Evolutionary conservation across 306 rosid genomes (phyloP).

Genomic region (Citrullus mucosospermus): DNA sequence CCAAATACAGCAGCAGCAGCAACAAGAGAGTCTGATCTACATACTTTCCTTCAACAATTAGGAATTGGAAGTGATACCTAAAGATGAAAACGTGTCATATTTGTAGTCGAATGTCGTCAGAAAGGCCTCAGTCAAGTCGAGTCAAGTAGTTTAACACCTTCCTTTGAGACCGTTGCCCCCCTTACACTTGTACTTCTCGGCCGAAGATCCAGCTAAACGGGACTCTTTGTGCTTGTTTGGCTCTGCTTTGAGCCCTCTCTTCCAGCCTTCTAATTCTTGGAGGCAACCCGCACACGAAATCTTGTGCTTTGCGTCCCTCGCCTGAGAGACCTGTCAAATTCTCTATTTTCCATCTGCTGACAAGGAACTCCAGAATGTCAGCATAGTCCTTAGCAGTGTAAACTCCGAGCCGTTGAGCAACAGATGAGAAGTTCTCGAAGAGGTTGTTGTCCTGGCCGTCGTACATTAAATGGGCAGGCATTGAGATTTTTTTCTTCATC

Average conservation of each 20-base stretch:
- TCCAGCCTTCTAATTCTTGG: conserved; percentile 36
- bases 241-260: conserved; percentile 35
- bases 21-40: neutral
- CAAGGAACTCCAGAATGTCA: conserved; percentile 45
- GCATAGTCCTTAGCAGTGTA: conserved; percentile 46
- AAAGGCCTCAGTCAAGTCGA: neutral
- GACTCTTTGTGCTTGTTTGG: conserved; percentile 23
- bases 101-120: neutral
- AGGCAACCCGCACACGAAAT: conserved; percentile 32
- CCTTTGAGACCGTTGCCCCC: neutral
- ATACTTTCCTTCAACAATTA: neutral
- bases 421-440: conserved; percentile 31
- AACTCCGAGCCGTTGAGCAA: conserved; percentile 39
- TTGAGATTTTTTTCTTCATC: conserved; percentile 45
- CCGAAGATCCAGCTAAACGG: conserved; percentile 46
- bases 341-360: conserved; percentile 40
- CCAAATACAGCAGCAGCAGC: neutral
- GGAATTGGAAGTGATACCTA: neutral
- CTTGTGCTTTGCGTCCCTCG: conserved; percentile 35
- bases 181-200: conserved; percentile 16
- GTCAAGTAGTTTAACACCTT: neutral
- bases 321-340: conserved; percentile 32
- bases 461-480: conserved; percentile 49
- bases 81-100: neutral
- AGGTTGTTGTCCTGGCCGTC: conserved; percentile 36